phyloP scores from a whole-genome alignment of 345 rosid genomes.

The Boechera divaricarpa region DNA sequence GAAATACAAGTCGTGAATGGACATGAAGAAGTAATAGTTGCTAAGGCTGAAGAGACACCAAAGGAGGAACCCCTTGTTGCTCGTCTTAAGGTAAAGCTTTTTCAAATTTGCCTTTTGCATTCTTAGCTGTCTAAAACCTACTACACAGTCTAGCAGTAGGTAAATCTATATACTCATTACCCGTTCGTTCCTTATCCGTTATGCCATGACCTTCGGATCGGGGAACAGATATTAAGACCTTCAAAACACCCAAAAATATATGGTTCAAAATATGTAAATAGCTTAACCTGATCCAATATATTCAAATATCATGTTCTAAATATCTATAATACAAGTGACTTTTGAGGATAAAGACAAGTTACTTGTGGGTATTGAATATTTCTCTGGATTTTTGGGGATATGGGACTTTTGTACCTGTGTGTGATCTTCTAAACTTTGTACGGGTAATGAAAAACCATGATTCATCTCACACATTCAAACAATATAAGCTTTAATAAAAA shows the following conservation, averaged over 20 bases:
- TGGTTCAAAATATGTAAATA: not conserved
- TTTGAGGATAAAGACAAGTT: not conserved
- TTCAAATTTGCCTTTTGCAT: constrained; percentile 16
- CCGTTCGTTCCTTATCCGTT: not conserved
- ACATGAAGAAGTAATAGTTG: constrained; percentile 50
- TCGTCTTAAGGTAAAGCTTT: constrained; percentile 68
- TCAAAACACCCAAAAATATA: not conserved
- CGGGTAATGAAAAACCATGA: not conserved
- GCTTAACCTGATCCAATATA: not conserved
- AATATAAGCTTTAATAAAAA: not conserved
- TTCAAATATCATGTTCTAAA: constrained; percentile 1
- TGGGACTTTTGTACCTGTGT: constrained; percentile 5
- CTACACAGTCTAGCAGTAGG: constrained; percentile 5
- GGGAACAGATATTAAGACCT: not conserved
- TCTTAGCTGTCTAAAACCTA: constrained; percentile 7
- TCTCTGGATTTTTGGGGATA: not conserved
- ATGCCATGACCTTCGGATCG: not conserved
- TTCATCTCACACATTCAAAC: not conserved
- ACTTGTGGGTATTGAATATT: not conserved
- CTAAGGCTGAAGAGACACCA: constrained; percentile 46
- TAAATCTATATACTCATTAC: not conserved
- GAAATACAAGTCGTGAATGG: constrained; percentile 58
- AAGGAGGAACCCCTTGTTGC: constrained; percentile 86
- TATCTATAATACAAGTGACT: not conserved
- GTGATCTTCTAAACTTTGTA: not conserved